Percentiles rank a stretch among this genome's conserved stretches.
These are phyloP conservation scores for Botrytis cinerea DNA, from an alignment of 2,329 filamentous ascomycete species.

Conservation along the genomic window DNA sequence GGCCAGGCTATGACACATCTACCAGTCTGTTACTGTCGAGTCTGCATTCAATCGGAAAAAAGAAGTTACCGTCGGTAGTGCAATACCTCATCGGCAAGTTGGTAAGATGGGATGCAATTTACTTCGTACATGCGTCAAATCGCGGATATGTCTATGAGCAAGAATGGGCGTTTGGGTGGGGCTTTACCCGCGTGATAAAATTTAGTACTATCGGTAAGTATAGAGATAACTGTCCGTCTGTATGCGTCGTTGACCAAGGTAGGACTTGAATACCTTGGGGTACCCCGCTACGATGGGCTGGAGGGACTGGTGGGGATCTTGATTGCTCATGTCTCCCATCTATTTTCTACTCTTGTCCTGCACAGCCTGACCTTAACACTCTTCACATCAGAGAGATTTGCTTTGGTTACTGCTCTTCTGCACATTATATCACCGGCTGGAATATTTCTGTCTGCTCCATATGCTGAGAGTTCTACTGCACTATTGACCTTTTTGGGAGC, in stretches of 20 bases:
- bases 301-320: conserved; percentile 60
- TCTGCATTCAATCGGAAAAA: conserved; percentile 31
- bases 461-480: conserved; percentile 78
- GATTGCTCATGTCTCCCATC: conserved; percentile 73
- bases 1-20: conserved; percentile 76
- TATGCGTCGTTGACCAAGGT: conserved; percentile 19
- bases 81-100: conserved; percentile 49
- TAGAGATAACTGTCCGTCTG: neutral
- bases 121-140: conserved; percentile 65
- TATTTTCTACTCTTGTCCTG: conserved; percentile 71
- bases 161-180: conserved; percentile 79
- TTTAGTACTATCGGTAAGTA: conserved; percentile 34
- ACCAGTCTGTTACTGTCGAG: conserved; percentile 53
- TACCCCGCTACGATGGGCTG: conserved; percentile 41
- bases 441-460: conserved; percentile 84
- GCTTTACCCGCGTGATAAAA: conserved; percentile 48
- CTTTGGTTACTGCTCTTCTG: conserved; percentile 69
- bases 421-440: conserved; percentile 87
- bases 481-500: conserved; percentile 74
- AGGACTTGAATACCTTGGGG: conserved; percentile 38
- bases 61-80: conserved; percentile 29
- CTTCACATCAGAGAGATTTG: conserved; percentile 50
- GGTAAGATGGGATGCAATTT: conserved; percentile 80
- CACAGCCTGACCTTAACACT: conserved; percentile 65
- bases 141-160: conserved; percentile 74